Percentiles rank a stretch among this genome's conserved stretches.
Evolutionary conservation across 1,284 basidiomycete genomes (phyloP).

Genomic region (Rhodofomes roseus): DNA sequence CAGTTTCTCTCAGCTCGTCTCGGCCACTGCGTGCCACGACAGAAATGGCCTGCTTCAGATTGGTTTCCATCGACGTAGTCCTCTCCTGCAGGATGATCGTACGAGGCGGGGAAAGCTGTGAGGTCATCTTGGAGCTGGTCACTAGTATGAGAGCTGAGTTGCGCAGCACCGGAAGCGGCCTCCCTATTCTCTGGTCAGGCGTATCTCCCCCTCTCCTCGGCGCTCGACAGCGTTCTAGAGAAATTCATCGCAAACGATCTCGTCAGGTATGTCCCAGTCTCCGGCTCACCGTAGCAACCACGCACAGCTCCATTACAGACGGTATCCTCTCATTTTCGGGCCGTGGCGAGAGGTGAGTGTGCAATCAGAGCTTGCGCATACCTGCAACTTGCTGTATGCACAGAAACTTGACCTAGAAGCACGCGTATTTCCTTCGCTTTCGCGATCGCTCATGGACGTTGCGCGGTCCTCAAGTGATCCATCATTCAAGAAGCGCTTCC

Average conservation of each 20-base stretch:
- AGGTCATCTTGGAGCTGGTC: not conserved
- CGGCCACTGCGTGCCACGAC: constrained; percentile 33
- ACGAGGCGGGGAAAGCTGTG: not conserved
- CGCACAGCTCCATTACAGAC: constrained; percentile 36
- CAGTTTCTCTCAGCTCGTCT: constrained; percentile 46
- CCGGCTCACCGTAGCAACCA: not conserved
- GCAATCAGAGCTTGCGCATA: not conserved
- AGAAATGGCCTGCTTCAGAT: constrained; percentile 32
- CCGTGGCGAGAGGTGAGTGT: constrained; percentile 51
- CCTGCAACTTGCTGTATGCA: not conserved
- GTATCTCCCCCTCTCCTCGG: constrained; percentile 24
- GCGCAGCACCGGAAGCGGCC: constrained; percentile 9
- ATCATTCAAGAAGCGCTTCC: constrained; percentile 41
- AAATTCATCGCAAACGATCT: constrained; percentile 57
- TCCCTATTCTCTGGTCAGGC: constrained; percentile 22
- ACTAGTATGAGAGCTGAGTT: constrained; percentile 3
- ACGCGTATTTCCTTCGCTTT: constrained; percentile 45
- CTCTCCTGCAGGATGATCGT: constrained; percentile 45
- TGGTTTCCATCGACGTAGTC: constrained; percentile 48
- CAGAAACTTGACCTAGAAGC: constrained; percentile 59
- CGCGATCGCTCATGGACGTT: constrained; percentile 48
- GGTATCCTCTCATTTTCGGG: constrained; percentile 74
- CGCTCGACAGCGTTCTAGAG: constrained; percentile 49
- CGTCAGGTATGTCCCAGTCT: constrained; percentile 42
- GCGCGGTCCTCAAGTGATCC: constrained; percentile 47